A percentile compares a stretch with the other conserved stretches of the same genome.
Evolutionary conservation across 1,139 yeast species (phyloP).

Genomic region (Yamadazyma songkhlaensis): DNA sequence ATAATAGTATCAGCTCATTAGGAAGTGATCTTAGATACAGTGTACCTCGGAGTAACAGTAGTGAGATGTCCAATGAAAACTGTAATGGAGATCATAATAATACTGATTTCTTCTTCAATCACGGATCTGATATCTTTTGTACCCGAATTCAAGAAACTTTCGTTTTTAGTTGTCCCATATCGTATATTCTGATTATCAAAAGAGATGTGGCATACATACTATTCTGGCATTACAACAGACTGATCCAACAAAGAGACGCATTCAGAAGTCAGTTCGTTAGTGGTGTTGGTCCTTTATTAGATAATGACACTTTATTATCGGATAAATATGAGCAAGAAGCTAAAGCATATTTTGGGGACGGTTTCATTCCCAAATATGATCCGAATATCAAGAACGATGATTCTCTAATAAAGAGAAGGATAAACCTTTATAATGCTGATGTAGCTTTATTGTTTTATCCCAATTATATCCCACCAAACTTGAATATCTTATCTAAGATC

Average conservation of each 20-base stretch:
- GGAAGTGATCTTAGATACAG: background rate
- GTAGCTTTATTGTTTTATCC: constrained; percentile 10
- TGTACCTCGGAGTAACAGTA: background rate
- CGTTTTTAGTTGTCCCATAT: constrained; percentile 12
- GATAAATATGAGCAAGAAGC: constrained; percentile 7
- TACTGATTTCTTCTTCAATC: constrained; percentile 12
- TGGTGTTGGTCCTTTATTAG: constrained; percentile 11
- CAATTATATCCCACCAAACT: constrained; percentile 8
- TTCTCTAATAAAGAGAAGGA: constrained; percentile 5
- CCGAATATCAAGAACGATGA: constrained; percentile 4
- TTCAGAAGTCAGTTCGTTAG: constrained; percentile 6
- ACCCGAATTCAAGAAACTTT: constrained; percentile 10
- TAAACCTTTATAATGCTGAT: constrained; percentile 8
- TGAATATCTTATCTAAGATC: constrained; percentile 4
- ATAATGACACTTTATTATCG: constrained; percentile 5
- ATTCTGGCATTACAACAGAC: constrained; percentile 14
- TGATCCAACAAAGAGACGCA: constrained; percentile 6
- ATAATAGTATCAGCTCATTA: background rate
- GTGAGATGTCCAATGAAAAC: background rate
- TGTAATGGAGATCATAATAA: constrained; percentile 4
- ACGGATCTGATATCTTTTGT: constrained; percentile 7
- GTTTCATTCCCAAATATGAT: constrained; percentile 11
- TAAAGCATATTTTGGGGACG: constrained; percentile 11
- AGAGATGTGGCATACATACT: constrained; percentile 11
- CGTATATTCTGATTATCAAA: constrained; percentile 11